Percentiles rank a stretch among this genome's conserved stretches.
phyloP scores from a whole-genome alignment of 352 stramenopile genomes.

The Pythium brassicae region DNA sequence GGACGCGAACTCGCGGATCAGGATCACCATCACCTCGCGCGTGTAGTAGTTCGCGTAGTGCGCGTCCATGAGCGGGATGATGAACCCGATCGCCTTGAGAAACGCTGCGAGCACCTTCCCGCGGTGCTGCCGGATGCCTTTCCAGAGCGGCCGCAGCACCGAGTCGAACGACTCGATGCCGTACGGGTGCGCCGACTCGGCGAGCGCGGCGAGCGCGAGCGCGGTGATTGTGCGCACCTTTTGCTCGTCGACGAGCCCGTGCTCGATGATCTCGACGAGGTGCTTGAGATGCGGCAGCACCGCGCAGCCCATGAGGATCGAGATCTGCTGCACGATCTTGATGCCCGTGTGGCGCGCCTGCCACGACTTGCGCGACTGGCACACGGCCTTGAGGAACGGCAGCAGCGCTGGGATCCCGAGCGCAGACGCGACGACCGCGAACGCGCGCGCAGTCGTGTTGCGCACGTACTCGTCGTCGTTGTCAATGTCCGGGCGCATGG shows the following conservation, averaged over 20 bases:
- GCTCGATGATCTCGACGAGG: conserved; percentile 97
- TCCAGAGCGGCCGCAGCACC: conserved; percentile 96
- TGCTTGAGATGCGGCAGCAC: conserved; percentile 97
- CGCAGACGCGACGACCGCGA: conserved; percentile 98
- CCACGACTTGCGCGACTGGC: conserved; percentile 97
- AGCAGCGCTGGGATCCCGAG: conserved; percentile 96
- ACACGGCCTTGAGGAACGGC: conserved; percentile 99
- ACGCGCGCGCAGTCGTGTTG: conserved; percentile 97
- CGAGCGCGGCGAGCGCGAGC: conserved; percentile 95
- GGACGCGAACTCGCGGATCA: conserved; percentile 98
- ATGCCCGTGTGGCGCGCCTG: conserved; percentile 99
- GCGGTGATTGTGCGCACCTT: conserved; percentile 99
- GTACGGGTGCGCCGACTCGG: conserved; percentile 97
- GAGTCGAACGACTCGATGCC: conserved; percentile 99
- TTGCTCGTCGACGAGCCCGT: conserved; percentile 97
- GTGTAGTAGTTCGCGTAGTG: conserved; percentile 99
- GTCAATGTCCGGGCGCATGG: conserved; percentile 99
- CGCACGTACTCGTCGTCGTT: conserved; percentile 98
- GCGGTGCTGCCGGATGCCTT: conserved; percentile 96
- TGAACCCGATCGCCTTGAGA: conserved; percentile 98
- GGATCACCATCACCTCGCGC: conserved; percentile 98
- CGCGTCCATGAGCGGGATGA: conserved; percentile 99
- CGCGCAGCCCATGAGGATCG: conserved; percentile 97
- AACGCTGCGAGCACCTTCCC: conserved; percentile 98
- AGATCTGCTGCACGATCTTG: conserved; percentile 99